Evolutionary conservation across 1,284 basidiomycete genomes (phyloP), one percentile per base, ranked within the genome.

Genomic region (Heterobasidion occidentale): DNA sequence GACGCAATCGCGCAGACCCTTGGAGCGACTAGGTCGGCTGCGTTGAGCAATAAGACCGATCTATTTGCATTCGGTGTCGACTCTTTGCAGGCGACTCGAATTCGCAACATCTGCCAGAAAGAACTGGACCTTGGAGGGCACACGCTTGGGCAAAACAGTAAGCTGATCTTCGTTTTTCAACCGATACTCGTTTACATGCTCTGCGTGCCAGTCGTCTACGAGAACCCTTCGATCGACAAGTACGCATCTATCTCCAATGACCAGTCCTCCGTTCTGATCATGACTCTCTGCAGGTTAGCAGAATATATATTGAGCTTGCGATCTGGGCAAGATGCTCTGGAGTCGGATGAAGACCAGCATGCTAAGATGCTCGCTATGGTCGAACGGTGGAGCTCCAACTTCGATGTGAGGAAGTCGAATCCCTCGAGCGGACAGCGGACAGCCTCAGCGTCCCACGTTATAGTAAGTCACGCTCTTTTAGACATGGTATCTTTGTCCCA

Each of bases 81-180:
- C 64, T 84, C 81, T 9, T 66, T 86, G 9, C 77, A 81, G 60
- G 79, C 78, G 14, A 77, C 77, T 4, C 70, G 80, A 27, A 75
- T 86, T 36, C 68, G 81, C 38, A 82, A 81, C 59, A 67, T 71
- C 7, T 69, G 79, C 47, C 73, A 75, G 60, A 76, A 77, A 63
- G 71, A 71, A n/a, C 60, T 77, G 45, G 72, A 74, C 55, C 66
- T 77, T 1, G 67, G 65, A 34, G 69, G 51, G 19, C 8, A 49
- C 4, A 49, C 47, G n/a, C 27, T 49, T n/a, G 47, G 47, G 12
- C 47, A 49, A 8, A 49, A 49, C 20, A 20, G 27, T 33, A 12
- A 33, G n/a, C 20, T 5, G 27, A 19, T 11, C 20, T 5, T 49
- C 47, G 5, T 3, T 49, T 49, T n/a, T n/a, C 4, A n/a, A 15